A percentile compares a stretch with the other conserved stretches of the same genome.
Evolutionary conservation across 2,329 filamentous ascomycete genomes (phyloP).

Genomic region (Lasiodiplodia sp.): DNA sequence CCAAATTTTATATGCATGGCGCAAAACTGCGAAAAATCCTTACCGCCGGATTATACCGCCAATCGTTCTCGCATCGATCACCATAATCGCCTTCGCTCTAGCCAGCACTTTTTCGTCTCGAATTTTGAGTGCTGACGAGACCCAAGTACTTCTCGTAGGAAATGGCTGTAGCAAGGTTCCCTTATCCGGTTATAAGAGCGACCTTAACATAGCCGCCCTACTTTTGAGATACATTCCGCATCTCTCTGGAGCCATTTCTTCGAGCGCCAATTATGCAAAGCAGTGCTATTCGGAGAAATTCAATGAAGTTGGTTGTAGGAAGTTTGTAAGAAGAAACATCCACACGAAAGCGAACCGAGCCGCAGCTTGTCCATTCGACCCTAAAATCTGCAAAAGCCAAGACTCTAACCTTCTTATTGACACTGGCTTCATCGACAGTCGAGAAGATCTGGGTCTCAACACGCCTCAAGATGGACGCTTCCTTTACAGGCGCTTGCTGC

Average conservation of each 20-base stretch:
- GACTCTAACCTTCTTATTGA: constrained; percentile 34
- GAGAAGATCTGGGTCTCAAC: constrained; percentile 36
- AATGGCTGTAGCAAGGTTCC: not conserved
- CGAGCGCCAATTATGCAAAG: not conserved
- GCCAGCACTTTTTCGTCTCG: constrained; percentile 10
- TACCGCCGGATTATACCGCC: not conserved
- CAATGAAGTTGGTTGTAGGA: constrained; percentile 6
- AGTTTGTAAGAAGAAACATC: constrained; percentile 22
- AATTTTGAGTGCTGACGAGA: not conserved
- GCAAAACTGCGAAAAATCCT: not conserved
- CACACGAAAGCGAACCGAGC: constrained; percentile 22
- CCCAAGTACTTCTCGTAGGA: not conserved
- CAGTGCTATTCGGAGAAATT: constrained; percentile 5
- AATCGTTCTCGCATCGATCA: not conserved
- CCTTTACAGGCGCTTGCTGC: constrained; percentile 11
- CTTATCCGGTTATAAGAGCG: not conserved
- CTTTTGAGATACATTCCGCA: not conserved
- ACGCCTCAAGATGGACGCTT: constrained; percentile 32
- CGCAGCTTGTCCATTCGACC: constrained; percentile 33
- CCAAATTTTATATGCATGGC: not conserved
- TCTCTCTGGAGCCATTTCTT: not conserved
- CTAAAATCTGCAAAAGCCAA: constrained; percentile 29
- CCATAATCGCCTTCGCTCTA: not conserved
- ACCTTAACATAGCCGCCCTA: not conserved
- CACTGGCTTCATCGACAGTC: constrained; percentile 35